phyloP scores from a whole-genome alignment of 1,139 yeast species.

The Yamadazyma triangularis region DNA sequence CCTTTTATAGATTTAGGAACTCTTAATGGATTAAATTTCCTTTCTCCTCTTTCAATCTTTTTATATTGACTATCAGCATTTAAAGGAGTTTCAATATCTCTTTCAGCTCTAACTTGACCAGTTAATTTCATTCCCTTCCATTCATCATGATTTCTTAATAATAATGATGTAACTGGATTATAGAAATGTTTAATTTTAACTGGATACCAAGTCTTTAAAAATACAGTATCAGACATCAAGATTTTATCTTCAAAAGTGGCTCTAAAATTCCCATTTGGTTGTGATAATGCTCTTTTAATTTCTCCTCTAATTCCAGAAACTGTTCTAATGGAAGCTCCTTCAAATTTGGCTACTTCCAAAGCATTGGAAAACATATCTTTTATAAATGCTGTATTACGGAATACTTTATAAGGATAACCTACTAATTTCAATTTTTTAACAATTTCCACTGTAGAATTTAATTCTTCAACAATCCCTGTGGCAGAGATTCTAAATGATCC shows the following conservation, averaged over 20 bases:
- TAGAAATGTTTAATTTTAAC: constrained; percentile 85
- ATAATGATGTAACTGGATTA: constrained; percentile 91
- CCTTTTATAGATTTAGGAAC: constrained; percentile 78
- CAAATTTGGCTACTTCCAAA: constrained; percentile 94
- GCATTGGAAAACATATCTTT: constrained; percentile 94
- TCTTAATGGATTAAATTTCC: constrained; percentile 80
- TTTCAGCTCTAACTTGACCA: constrained; percentile 84
- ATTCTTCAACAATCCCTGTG: constrained; percentile 94
- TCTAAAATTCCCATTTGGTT: constrained; percentile 95
- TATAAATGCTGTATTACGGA: constrained; percentile 93
- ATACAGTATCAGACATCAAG: constrained; percentile 81
- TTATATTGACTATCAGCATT: constrained; percentile 64
- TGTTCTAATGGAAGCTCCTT: constrained; percentile 94
- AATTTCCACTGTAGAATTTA: constrained; percentile 84
- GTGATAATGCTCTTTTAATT: constrained; percentile 87
- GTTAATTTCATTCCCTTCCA: constrained; percentile 98
- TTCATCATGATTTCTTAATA: constrained; percentile 67
- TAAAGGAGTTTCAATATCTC: constrained; percentile 62
- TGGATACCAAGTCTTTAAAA: constrained; percentile 96
- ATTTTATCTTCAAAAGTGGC: constrained; percentile 98
- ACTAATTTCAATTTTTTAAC: constrained; percentile 94
- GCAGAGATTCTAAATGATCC: constrained; percentile 95
- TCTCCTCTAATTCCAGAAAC: constrained; percentile 98
- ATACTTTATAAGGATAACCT: constrained; percentile 90
- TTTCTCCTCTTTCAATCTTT: constrained; percentile 81